Evolutionary conservation across 306 rosid species (phyloP).

Genomic region (Quercus ilex): DNA sequence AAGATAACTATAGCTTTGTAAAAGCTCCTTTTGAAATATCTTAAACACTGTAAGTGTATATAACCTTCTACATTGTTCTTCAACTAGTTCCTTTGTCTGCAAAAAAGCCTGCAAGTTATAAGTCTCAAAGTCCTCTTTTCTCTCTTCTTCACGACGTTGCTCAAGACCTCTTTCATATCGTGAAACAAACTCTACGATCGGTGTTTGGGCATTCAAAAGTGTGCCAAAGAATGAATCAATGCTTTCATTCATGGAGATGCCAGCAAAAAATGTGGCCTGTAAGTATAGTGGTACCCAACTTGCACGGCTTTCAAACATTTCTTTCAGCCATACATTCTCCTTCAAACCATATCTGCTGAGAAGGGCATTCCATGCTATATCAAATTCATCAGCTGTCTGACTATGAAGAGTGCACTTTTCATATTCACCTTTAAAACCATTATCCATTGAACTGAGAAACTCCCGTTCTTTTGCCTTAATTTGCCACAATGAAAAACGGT

Average conservation of each 20-base stretch:
- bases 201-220: conserved; percentile 68
- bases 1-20: conserved; percentile 79
- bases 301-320: conserved; percentile 79
- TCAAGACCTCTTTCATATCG: conserved; percentile 82
- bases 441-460: conserved; percentile 51
- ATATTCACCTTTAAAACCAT: conserved; percentile 60
- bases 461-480: conserved; percentile 75
- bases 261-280: conserved; percentile 76
- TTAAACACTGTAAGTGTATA: conserved; percentile 76
- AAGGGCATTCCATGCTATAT: conserved; percentile 63
- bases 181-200: conserved; percentile 64
- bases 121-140: conserved; percentile 79
- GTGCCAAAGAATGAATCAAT: conserved; percentile 77
- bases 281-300: conserved; percentile 85
- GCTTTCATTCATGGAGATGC: conserved; percentile 67
- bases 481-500: conserved; percentile 91
- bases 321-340: conserved; percentile 74
- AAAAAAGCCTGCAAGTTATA: conserved; percentile 68
- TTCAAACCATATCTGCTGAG: conserved; percentile 67
- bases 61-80: conserved; percentile 84
- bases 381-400: conserved; percentile 74
- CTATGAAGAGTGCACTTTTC: conserved; percentile 77
- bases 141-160: conserved; percentile 83
- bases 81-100: conserved; percentile 89
- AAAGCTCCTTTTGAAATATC: conserved; percentile 88